These are phyloP conservation scores for Lophiotrema nucula DNA, from an alignment of 495 filamentous ascomycete genomes.

Conservation along the genomic window DNA sequence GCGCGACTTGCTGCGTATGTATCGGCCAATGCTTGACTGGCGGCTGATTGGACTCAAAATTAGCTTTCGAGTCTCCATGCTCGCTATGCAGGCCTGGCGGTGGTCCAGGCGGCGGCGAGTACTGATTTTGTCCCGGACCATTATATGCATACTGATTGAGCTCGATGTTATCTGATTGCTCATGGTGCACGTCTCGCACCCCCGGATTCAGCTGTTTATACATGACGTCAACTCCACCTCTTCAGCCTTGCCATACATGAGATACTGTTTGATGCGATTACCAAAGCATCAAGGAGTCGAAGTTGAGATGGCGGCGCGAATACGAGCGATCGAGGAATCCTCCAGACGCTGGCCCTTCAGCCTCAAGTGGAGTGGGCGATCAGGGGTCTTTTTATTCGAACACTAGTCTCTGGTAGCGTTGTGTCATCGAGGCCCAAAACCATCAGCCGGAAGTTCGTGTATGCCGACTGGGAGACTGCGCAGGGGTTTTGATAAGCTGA, in stretches of 20 bases:
- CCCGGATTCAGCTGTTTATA: neutral
- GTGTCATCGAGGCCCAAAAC: too few relatives aligned
- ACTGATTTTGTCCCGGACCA: neutral
- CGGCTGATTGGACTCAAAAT: neutral
- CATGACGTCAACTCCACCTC: neutral
- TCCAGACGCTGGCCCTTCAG: too few relatives aligned
- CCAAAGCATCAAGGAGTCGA: neutral
- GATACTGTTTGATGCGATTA: neutral
- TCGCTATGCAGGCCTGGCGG: neutral
- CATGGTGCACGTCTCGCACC: neutral
- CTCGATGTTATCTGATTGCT: conserved; percentile 4
- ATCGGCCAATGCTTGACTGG: conserved; percentile 10
- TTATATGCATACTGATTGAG: neutral
- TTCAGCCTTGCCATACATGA: too few relatives aligned
- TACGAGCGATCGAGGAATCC: neutral
- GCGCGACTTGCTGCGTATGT: conserved; percentile 7
- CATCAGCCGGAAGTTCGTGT: too few relatives aligned
- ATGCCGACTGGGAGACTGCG: too few relatives aligned
- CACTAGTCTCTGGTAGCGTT: too few relatives aligned
- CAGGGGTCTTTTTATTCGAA: too few relatives aligned
- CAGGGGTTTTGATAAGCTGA: too few relatives aligned
- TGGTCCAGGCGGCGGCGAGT: conserved; percentile 13
- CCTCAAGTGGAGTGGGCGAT: too few relatives aligned
- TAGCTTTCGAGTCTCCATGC: conserved; percentile 4
- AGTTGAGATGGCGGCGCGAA: neutral